Base-by-base conservation (phyloP, 129 eudicot genomes). In the Tanacetum coccineum region DNA sequence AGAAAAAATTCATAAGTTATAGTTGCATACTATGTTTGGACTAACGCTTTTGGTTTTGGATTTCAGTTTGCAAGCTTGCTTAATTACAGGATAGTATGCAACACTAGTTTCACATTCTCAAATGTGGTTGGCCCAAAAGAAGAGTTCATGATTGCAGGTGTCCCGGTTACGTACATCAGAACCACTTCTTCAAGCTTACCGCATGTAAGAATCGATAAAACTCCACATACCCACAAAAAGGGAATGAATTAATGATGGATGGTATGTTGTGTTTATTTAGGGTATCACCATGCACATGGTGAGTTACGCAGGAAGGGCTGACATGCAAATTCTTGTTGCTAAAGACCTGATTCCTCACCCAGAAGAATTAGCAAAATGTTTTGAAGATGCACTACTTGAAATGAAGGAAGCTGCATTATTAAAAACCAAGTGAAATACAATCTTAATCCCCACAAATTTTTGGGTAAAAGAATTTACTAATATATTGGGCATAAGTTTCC, bases 231-330 rank as follows among this genome's bases (percentile, higher is more conserved):
- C 36, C 52, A 50, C 50, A 18, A 54, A 62, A 39, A 39, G 42
- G 42, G 44, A 44, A 63, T 51, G 56, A 13, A 46, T 63, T 19
- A 54, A 13, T 72, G 15, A 44, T 64, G 47, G 52, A 63, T 4
- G 13, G 59, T 67, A 53, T 36, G 42, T 0, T 40, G 17, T 54
- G 59, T 54, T 40, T 10, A 45, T 74, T 79, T 83, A 90, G 97
- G 97, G 87, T 56, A 77, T 90, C 55, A 86, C 95, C 19, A 84
- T 90, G 89, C 95, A 86, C 67, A 86, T 90, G 97, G 69, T 87
- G 84, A 83, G 95, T 55, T 92, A 92, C 51, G 95, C 84, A 51
- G 96, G 96, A 64, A 73, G 74, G 61, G 96, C 95, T 8, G 88
- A 88, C 46, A 60, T 92, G 91, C 95, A 92, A 76, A 88, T 92